Percentiles rank a stretch among this genome's conserved stretches.
These are phyloP conservation scores for Syzygium malaccense DNA, from an alignment of 441 rosid genomes.

Conservation along the genomic window DNA sequence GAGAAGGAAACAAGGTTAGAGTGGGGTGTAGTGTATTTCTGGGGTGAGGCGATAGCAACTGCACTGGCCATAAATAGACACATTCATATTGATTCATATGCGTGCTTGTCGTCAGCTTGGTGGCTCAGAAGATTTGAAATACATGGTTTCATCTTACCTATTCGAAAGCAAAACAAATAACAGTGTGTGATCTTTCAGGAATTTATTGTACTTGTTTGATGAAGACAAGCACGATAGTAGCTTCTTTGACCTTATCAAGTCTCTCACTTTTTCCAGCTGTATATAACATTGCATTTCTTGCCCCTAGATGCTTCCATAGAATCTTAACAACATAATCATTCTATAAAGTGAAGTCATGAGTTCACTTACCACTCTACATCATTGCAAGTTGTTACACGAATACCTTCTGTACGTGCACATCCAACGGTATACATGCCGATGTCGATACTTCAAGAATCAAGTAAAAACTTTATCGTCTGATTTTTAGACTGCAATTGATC, in stretches of 20 bases:
- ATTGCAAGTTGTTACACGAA: not conserved
- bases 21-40: not conserved
- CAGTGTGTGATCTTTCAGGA: not conserved
- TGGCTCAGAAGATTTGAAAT: not conserved
- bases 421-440: not conserved
- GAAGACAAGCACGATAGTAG: not conserved
- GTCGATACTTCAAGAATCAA: not conserved
- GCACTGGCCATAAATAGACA: not conserved
- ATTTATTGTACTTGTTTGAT: not conserved
- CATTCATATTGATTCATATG: not conserved
- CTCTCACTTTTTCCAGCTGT: not conserved
- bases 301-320: not conserved
- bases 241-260: not conserved
- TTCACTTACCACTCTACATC: not conserved
- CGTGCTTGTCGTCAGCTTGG: not conserved
- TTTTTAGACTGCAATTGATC: not conserved
- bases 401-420: not conserved
- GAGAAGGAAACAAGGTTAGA: not conserved
- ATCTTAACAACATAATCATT: not conserved
- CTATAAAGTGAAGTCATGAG: not conserved
- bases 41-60: conserved; percentile 12
- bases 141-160: not conserved
- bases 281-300: not conserved
- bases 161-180: not conserved
- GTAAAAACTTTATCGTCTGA: not conserved